Conservation (phyloP, 176 grass and related monocot genomes). For the Musa schizocarpa region DNA sequence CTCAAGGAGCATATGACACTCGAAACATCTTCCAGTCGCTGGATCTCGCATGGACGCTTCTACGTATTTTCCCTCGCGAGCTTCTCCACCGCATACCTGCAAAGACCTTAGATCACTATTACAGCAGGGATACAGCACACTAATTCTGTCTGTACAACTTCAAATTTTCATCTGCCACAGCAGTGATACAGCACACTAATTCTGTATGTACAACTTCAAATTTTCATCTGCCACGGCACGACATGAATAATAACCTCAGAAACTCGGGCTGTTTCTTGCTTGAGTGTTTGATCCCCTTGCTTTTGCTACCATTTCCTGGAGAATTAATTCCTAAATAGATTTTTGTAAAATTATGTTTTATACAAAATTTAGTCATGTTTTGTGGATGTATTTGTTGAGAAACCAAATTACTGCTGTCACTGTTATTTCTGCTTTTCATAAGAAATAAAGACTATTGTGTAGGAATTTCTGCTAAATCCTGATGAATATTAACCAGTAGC, state of each 20-base stretch:
- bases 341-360: no score
- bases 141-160: conserved; percentile 21
- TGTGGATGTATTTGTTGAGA: no score
- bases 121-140: conserved; percentile 56
- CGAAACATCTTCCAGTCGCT: conserved; percentile 93
- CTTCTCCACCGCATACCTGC: conserved; percentile 76
- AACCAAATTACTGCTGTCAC: no score
- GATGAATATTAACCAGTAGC: no score
- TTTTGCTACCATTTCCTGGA: neutral
- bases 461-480: no score
- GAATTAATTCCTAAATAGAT: no score
- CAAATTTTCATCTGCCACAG: neutral
- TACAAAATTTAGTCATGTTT: no score
- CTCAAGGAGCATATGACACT: conserved; percentile 76
- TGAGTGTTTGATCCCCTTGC: neutral
- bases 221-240: neutral
- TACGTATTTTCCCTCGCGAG: conserved; percentile 81
- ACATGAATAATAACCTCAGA: neutral
- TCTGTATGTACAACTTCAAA: neutral
- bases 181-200: conserved; percentile 56
- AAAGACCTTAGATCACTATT: conserved; percentile 76
- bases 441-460: no score
- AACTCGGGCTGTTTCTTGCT: neutral
- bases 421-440: no score
- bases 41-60: conserved; percentile 82